phyloP scores from a whole-genome alignment of 768 basidiomycete species.

The Obba rivulosa region DNA sequence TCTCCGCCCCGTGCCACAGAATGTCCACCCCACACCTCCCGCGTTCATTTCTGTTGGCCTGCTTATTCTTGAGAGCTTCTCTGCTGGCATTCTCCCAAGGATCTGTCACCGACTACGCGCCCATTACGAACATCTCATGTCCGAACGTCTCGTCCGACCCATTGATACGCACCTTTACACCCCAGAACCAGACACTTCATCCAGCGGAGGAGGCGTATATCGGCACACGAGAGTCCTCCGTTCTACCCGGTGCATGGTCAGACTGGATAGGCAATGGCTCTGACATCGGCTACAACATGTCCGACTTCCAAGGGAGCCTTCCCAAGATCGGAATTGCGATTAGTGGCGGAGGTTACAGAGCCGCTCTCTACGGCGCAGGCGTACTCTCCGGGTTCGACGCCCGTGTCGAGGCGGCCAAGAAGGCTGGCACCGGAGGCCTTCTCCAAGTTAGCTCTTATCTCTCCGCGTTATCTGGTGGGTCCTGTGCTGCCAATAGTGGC shows the following conservation, averaged over 20 bases:
- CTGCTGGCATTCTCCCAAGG: too few species aligned
- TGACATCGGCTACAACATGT: slow-evolving; percentile 14
- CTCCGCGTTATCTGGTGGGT: slow-evolving; percentile 36
- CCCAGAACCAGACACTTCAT: slow-evolving; percentile 26
- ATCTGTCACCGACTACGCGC: too few species aligned
- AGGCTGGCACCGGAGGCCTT: slow-evolving; percentile 38
- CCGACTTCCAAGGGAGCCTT: slow-evolving; percentile 7
- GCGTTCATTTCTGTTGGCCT: too few species aligned
- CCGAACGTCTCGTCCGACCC: too few species aligned
- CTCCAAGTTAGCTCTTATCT: slow-evolving; percentile 44
- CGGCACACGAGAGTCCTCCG: slow-evolving; percentile 23
- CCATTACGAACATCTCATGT: too few species aligned
- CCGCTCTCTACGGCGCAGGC: slow-evolving; percentile 45
- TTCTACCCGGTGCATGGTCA: slow-evolving; percentile 32
- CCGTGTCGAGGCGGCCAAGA: slow-evolving; percentile 32
- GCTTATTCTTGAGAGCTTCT: too few species aligned
- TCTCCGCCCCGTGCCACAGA: too few species aligned
- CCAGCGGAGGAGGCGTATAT: slow-evolving; percentile 30
- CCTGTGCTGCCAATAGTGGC: too few species aligned
- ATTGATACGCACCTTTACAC: too few species aligned
- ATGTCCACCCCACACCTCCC: too few species aligned
- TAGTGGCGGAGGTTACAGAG: slow-evolving; percentile 51
- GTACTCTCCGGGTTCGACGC: slow-evolving; percentile 39
- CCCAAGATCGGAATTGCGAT: slow-evolving; percentile 39
- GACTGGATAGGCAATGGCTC: slow-evolving; percentile 32